phyloP scores from a whole-genome alignment of 2,329 filamentous ascomycete genomes.

The Myrmaecium sp. region DNA sequence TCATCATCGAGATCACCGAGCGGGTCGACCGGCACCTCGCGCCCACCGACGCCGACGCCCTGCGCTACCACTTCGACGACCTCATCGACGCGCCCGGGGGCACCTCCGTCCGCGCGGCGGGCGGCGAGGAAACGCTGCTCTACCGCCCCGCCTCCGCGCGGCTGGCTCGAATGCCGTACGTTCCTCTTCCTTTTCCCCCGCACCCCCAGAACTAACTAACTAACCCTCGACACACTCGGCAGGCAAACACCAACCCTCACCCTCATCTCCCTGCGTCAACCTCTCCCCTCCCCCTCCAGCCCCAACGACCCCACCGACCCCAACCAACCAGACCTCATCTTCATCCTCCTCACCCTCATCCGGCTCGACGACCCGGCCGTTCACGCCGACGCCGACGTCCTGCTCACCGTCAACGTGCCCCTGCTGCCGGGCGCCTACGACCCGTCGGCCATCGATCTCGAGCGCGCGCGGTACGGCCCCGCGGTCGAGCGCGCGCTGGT shows the following conservation, averaged over 20 bases:
- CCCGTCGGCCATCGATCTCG: slow-evolving; percentile 52
- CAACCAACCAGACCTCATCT: slow-evolving; percentile 40
- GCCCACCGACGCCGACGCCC: slow-evolving; percentile 50
- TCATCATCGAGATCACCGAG: slow-evolving; percentile 84
- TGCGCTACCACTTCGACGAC: slow-evolving; percentile 33
- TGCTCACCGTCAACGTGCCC: slow-evolving; percentile 79
- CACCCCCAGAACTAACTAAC: too few relatives aligned
- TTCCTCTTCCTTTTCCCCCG: slow-evolving; percentile 6
- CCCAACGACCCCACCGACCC: slow-evolving; percentile 22
- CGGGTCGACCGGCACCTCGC: slow-evolving; percentile 46
- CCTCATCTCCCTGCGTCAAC: slow-evolving; percentile 43
- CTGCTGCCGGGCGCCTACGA: slow-evolving; percentile 60
- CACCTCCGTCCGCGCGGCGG: too few relatives aligned
- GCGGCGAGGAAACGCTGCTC: slow-evolving; percentile 17
- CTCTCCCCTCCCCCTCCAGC: slow-evolving; percentile 11
- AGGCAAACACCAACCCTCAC: slow-evolving; percentile 44
- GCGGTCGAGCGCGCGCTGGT: slow-evolving; percentile 44
- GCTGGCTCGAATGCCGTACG: slow-evolving; percentile 22
- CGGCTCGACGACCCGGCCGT: slow-evolving; percentile 57
- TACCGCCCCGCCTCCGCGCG: slow-evolving; percentile 14
- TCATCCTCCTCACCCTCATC: slow-evolving; percentile 60
- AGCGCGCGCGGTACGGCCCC: slow-evolving; percentile 47
- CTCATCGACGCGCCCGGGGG: slow-evolving; percentile 23
- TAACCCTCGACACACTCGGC: slow-evolving; percentile 13
- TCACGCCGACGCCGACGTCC: slow-evolving; percentile 56